Percentiles rank a stretch among this genome's conserved stretches.
phyloP scores from a whole-genome alignment of 2,329 filamentous ascomycete species.

The Atkinsonella hypoxylon region DNA sequence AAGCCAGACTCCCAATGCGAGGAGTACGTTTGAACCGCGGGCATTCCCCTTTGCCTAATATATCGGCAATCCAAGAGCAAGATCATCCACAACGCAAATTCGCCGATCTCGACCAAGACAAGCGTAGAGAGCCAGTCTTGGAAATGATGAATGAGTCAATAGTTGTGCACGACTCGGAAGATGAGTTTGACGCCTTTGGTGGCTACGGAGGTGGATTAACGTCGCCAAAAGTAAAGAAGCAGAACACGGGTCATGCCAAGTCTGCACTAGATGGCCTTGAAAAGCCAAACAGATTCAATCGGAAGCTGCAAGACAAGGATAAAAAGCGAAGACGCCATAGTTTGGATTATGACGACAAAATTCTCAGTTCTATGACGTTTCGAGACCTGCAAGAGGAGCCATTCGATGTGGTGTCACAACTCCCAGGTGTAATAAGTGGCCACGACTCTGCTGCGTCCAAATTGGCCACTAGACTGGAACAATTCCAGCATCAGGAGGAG shows the following conservation, averaged over 20 bases:
- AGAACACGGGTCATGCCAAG: slow-evolving; percentile 10
- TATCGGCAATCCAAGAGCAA: slow-evolving; percentile 1
- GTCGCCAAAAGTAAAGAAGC: slow-evolving; percentile 14
- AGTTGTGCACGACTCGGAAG: slow-evolving; percentile 12
- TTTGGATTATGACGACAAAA: slow-evolving; percentile 45
- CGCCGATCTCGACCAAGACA: slow-evolving; percentile 10
- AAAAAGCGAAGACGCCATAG: slow-evolving; percentile 31
- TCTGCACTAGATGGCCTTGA: slow-evolving; percentile 13
- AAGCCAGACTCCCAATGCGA: slow-evolving; percentile 27
- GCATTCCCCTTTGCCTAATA: neutral
- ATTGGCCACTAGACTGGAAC: slow-evolving; percentile 35
- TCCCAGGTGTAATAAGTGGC: slow-evolving; percentile 22
- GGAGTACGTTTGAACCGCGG: slow-evolving; percentile 11
- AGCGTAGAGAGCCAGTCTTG: slow-evolving; percentile 11
- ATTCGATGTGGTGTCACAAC: slow-evolving; percentile 42
- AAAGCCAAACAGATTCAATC: slow-evolving; percentile 10
- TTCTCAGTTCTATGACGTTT: slow-evolving; percentile 42
- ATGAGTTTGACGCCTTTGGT: slow-evolving; percentile 13
- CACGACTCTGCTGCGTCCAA: slow-evolving; percentile 26
- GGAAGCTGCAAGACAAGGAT: slow-evolving; percentile 12
- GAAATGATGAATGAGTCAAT: slow-evolving; percentile 10
- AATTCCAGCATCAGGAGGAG: slow-evolving; percentile 34
- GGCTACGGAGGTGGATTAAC: slow-evolving; percentile 13
- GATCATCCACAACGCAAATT: neutral
- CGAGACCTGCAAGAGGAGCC: slow-evolving; percentile 35